Base-by-base conservation (phyloP, 495 filamentous ascomycete genomes). In the Penicillium daleae region DNA sequence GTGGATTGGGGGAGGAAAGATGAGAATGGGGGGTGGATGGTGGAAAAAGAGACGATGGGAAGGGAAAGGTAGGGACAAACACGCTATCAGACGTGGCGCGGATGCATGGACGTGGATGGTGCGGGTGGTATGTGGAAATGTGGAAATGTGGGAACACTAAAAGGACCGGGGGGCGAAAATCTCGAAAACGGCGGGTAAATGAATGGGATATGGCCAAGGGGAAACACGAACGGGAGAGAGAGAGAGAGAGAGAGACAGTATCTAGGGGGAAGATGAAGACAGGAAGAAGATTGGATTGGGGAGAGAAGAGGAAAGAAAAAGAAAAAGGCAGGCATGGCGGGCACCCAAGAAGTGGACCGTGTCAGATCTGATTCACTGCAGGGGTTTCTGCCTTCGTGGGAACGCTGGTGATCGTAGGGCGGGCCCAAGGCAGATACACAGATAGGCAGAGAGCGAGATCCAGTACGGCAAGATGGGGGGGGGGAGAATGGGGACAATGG, bases 321-420 rank as follows among this genome's bases (percentile, higher is more conserved):
- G 62, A 56, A 56, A 49, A 51, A 67, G 49, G 64, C 54, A 59
- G 64, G 51, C 59, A 69, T 56, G 59, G 48, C 55, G 60, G 62
- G 42, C 56, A 65, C 61, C n/a, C n/a, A 68, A 67, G 70, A 62
- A 69, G 71, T 71, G 71, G 69, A 68, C 65, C 63, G 64, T 71
- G 68, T 66, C 71, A 68, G 66, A 70, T 70, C 65, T 59, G 65
- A 66, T 65, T 61, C 61, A 68, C 66, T 67, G 71, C 71, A 74
- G 67, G 71, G 71, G 71, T 69, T 62, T 52, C 26, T 52, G 26
- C 29, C 49, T 52, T 52, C 49, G 29, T 27, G 26, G 61, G 48
- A 53, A 39, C 62, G 51, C 17, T 15, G 35, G 32, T 35, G 33
- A 46, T 50, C 26, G 32, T 39, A 35, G 33, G 52, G 52, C 52